Evolutionary conservation across 1,284 basidiomycete species (phyloP).

Genomic region (Schizophyllum amplum): DNA sequence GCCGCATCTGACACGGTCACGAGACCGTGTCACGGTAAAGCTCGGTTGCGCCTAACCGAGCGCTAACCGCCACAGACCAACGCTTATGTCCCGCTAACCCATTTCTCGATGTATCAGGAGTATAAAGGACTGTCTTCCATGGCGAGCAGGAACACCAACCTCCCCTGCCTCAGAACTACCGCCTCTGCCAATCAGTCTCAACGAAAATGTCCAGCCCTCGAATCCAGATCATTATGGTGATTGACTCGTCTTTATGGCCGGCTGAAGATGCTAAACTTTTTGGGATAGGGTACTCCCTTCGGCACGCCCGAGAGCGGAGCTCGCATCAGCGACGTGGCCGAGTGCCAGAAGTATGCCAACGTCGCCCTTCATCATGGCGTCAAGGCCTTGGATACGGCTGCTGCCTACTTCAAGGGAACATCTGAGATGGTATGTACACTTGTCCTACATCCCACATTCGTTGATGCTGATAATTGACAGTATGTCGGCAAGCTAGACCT

Average conservation of each 20-base stretch:
- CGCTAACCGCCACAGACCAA: background rate
- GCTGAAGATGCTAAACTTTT: no score
- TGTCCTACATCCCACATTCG: background rate
- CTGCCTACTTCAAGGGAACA: background rate
- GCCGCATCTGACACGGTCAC: no score
- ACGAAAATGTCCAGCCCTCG: background rate
- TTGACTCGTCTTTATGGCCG: no score
- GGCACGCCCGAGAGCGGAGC: no score
- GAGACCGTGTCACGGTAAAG: background rate
- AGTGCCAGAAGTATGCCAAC: background rate
- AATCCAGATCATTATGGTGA: background rate
- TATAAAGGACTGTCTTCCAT: background rate
- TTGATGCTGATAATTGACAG: background rate
- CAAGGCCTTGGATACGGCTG: background rate
- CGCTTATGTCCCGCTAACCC: background rate
- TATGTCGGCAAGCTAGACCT: constrained; percentile 33
- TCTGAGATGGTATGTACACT: background rate
- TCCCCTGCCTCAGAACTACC: no score
- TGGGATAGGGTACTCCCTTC: background rate
- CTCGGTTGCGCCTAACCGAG: background rate
- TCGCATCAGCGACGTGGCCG: background rate
- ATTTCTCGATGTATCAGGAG: background rate
- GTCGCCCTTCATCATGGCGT: background rate
- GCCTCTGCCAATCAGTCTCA: background rate
- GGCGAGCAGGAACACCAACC: no score